phyloP scores from a whole-genome alignment of 768 basidiomycete genomes.

The Amanita rubescens region DNA sequence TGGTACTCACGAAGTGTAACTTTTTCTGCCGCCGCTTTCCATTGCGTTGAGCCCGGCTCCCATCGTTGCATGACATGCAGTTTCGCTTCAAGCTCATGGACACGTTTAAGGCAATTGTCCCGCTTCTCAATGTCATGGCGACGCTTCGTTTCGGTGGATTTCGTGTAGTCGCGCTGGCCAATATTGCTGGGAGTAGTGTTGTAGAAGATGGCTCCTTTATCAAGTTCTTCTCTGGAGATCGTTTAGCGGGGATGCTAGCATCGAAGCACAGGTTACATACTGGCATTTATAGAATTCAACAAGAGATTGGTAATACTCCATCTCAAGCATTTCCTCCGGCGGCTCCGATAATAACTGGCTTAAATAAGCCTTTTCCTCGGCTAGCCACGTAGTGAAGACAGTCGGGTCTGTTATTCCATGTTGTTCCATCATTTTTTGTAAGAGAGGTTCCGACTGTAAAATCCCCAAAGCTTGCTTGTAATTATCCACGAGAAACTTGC shows the following conservation, averaged over 20 bases:
- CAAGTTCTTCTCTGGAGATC: no score
- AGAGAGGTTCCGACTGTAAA: neutral
- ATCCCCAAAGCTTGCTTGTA: constrained; percentile 20
- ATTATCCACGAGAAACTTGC: constrained; percentile 17
- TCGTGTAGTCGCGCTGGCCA: neutral
- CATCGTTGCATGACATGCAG: no score
- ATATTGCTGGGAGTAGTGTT: neutral
- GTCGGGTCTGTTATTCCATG: neutral
- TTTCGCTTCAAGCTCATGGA: neutral
- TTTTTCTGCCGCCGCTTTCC: neutral
- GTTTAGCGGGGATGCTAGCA: neutral
- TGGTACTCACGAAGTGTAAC: neutral
- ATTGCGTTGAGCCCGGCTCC: neutral
- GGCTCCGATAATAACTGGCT: constrained; percentile 8
- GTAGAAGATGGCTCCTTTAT: no score
- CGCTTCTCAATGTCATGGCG: neutral
- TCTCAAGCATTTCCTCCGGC: constrained; percentile 11
- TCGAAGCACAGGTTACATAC: no score
- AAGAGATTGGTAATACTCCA: constrained; percentile 13
- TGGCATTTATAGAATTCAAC: no score
- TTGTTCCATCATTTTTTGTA: constrained; percentile 3
- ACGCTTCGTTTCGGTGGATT: neutral
- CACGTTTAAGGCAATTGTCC: neutral
- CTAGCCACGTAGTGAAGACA: constrained; percentile 15
- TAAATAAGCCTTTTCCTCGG: constrained; percentile 17